These are phyloP conservation scores for Ustilago xerochloae DNA, from an alignment of 1,284 basidiomycete genomes.

Conservation along the genomic window DNA sequence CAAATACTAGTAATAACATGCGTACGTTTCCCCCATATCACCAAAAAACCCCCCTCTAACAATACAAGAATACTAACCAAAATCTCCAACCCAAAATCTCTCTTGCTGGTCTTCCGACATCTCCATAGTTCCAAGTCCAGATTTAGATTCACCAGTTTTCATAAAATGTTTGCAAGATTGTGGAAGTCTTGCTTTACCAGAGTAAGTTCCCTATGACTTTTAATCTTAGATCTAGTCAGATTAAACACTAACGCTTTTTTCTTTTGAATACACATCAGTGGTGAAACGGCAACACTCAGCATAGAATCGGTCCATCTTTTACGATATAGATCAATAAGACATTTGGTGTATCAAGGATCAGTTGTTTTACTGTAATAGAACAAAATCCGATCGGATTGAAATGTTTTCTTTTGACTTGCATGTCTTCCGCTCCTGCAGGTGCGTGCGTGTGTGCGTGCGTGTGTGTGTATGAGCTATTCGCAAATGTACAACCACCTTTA, in stretches of 20 bases:
- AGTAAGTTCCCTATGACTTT: constrained; percentile 38
- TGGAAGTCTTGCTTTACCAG: constrained; percentile 47
- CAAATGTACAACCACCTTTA: too few relatives aligned
- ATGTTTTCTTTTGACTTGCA: background rate
- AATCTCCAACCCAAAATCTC: too few relatives aligned
- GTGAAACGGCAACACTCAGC: constrained; percentile 43
- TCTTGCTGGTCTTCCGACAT: too few relatives aligned
- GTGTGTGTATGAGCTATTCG: too few relatives aligned
- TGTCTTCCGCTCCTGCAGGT: too few relatives aligned
- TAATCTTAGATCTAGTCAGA: too few relatives aligned
- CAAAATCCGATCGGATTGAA: background rate
- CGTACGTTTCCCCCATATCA: constrained; percentile 35
- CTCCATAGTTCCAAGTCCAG: constrained; percentile 50
- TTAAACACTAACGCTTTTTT: too few relatives aligned
- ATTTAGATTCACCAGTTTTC: constrained; percentile 62
- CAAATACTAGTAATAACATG: constrained; percentile 45
- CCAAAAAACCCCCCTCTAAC: background rate
- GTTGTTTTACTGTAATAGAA: constrained; percentile 52
- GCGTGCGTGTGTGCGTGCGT: too few relatives aligned
- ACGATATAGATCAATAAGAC: constrained; percentile 55
- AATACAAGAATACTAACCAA: too few relatives aligned
- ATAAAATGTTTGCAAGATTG: constrained; percentile 61
- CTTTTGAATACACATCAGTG: too few relatives aligned
- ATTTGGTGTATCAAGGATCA: constrained; percentile 48
- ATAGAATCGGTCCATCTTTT: constrained; percentile 58